Conservation (phyloP, 2,329 filamentous ascomycete genomes). For the Aspergillus sojae region DNA sequence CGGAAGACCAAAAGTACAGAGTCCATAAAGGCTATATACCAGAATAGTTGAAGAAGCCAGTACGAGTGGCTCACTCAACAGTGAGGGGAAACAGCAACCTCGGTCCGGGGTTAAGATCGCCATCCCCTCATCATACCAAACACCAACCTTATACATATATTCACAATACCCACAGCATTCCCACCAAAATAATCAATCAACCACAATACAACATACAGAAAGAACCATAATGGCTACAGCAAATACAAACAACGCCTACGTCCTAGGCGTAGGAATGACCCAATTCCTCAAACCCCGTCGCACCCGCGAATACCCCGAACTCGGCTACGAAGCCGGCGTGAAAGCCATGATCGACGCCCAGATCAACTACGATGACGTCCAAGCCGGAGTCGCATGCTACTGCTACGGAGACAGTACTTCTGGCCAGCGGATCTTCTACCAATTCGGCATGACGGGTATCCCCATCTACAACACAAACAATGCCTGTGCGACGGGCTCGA, state of each 20-base stretch:
- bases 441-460: constrained; percentile 95
- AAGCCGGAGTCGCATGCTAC: constrained; percentile 94
- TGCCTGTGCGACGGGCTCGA: constrained; percentile 94
- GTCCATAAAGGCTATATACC: not conserved
- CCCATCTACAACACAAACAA: constrained; percentile 98
- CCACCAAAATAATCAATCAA: too few relatives aligned
- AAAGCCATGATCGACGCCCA: constrained; percentile 75
- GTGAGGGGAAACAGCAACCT: not conserved
- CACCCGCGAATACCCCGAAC: constrained; percentile 89
- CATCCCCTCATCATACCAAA: not conserved
- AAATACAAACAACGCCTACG: constrained; percentile 57
- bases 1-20: not conserved
- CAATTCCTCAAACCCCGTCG: constrained; percentile 97
- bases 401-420: constrained; percentile 94
- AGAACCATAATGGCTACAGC: not conserved
- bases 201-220: not conserved
- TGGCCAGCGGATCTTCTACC: constrained; percentile 95
- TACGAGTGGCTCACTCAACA: not conserved
- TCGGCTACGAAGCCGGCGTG: constrained; percentile 86
- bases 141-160: not conserved
- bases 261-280: constrained; percentile 96
- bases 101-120: not conserved
- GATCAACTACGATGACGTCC: constrained; percentile 94
- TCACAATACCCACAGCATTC: not conserved
- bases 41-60: not conserved